Base-by-base conservation (phyloP, 805 yeast species). In the Priceomyces castillae region DNA sequence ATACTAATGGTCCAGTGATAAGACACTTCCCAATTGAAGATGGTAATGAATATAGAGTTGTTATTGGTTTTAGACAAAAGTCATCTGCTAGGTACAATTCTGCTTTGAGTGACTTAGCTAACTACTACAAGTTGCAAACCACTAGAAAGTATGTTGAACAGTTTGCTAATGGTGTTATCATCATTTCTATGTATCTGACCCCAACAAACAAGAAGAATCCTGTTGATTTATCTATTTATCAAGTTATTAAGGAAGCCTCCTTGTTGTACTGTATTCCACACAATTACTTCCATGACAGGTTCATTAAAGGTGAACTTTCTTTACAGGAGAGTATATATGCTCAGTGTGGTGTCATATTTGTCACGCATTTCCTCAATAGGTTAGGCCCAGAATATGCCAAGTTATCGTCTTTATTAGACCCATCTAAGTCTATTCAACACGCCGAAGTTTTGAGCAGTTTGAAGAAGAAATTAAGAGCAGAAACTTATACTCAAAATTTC, bases 291-390 rank as follows among this genome's bases (percentile, higher is more conserved):
- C 82, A 82, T 53, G 76, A 77, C 41, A 74, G 82, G 44, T 90
- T 90, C 59, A 81, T 84, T 48, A 64, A 73, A 40, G 85, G 92
- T 42, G 82, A 81, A 52, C 77, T 92, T 65, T 90, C 97, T 1
- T 81, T 95, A 54, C 98, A 92, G 69, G 99, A 94, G 69, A 81
- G 90, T 37, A 84, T 90, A 45, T 94, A 94, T 62, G 95, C 97
- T 36, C 98, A 92, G 64, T 85, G 90, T 64, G 96, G 92, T 56
- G 84, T 86, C 36, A 86, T 89, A 48, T 92, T 94, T 61, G 95
- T 89, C 40, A 84, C 95, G 28, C 98, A 94, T 67, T 94, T 92
- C 71, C 77, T 92, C 65, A 94, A 94, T 73, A 79, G 98, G 61
- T 76, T 92, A 59, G 97, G 98, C 23, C 81, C 95, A 2, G 97